Evolutionary conservation across 805 yeast species (phyloP), one percentile per base, ranked within the genome.

Genomic region (Teunomyces pallodes): DNA sequence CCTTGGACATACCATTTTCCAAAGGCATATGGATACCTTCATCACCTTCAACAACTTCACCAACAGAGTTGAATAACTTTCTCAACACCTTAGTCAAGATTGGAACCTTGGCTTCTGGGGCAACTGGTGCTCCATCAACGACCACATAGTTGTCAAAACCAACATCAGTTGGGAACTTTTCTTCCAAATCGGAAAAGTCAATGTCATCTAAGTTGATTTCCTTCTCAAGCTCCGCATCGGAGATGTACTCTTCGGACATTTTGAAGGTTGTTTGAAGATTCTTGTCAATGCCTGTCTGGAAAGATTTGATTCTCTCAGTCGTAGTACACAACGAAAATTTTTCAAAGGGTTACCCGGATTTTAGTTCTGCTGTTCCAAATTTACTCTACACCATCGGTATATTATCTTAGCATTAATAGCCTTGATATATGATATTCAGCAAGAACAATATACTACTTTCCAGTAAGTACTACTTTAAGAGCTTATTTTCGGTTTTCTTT

Each of bases 51-150:
- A 66, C 74, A 38, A 94, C 83, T 54, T 82, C 83, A 45, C 97
- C 98, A 41, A 82, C 90, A 54, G 81, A 79, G 42, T 82, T 72
- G 62, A 94, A 85, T 46, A 90, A 77, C 73, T 91, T 92, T 57
- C 79, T 81, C 62, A 94, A 79, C 40, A 95, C 97, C 67, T 89
- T 91, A 57, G 84, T 80, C 64, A 94, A 79, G 49, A 87, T 82
- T 47, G 90, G 87, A 45, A 84, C 87, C 71, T 94, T 94, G 46
- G 89, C 67, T 64, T 86, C 96, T 49, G 97, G 96, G 24, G 96
- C 96, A 52, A 90, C 76, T 56, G 99, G 99, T 9, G 96, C 91
- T 42, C 99, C 99, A 65, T 90, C 97, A 45, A 90, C 86, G 28
- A 92, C 87, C 49, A 92, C 82, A 62, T 82, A 90, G 60, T 81